phyloP scores from a whole-genome alignment of 2,329 filamentous ascomycete genomes.

The Aspergillus sp. region DNA sequence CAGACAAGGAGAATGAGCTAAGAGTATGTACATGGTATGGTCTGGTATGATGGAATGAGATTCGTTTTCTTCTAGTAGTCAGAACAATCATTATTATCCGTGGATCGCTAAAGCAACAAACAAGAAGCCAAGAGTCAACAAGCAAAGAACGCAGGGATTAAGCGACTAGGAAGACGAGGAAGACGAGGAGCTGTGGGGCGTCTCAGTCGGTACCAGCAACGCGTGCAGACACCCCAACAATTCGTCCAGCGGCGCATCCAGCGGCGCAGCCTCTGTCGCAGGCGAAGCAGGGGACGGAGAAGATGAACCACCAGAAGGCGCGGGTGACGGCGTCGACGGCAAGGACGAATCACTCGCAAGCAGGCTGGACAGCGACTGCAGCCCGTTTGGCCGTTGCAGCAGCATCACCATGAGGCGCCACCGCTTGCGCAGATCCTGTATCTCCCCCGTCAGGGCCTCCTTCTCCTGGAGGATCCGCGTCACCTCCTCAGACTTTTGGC shows the following conservation, averaged over 20 bases:
- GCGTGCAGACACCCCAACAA: background rate
- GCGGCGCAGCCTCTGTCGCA: background rate
- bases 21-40: background rate
- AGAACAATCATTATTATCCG: background rate
- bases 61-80: background rate
- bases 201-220: background rate
- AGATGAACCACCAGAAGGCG: background rate
- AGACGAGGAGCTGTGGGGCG: background rate
- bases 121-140: too few relatives aligned
- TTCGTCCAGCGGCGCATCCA: background rate
- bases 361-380: background rate
- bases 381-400: background rate
- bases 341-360: background rate
- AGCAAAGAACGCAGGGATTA: background rate
- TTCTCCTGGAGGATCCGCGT: background rate
- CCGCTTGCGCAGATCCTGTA: background rate
- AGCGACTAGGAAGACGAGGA: background rate
- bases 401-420: background rate
- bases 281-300: background rate
- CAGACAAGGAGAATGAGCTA: background rate
- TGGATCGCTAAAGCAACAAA: background rate
- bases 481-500: background rate
- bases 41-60: background rate
- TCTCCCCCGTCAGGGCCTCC: background rate
- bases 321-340: background rate